Base-by-base conservation (phyloP, 2,329 filamentous ascomycete species). In the Chaetomiaceae sp. region DNA sequence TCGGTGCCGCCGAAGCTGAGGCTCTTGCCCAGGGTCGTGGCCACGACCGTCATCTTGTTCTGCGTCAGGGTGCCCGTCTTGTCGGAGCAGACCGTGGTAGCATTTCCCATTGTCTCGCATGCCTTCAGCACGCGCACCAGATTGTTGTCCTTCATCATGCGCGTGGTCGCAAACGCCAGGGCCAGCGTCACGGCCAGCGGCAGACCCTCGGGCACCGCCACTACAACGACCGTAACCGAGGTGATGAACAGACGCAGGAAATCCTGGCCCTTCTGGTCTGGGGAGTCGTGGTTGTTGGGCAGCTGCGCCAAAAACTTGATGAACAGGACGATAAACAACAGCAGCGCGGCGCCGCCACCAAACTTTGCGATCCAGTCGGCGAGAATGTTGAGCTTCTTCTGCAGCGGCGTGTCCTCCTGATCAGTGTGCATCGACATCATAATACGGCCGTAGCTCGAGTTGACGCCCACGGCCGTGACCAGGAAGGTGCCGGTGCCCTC, bases 281-380 rank as follows among this genome's bases (percentile, higher is more conserved):
- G 72, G 0, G 71, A 69, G 0, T 60, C 68, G 22, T 63, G 47
- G 60, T 80, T 83, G 20, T 70, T 63, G 3, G 79, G 77, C 6
- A 91, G 75, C 17, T 77, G 70, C 27, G 80, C 86, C 20, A 88
- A 69, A 65, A 91, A 92, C 62, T 89, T 87, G 74, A 91, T 90
- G 63, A 91, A 82, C 7, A 91, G 74, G 6, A 91, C 86, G 46
- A 90, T 73, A 65, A 92, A 92, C n/a, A 92, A 76, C 9, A 91
- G 70, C 15, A 89, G 71, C 50, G 87, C 88, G 43, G 88, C 84
- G 56, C 81, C 81, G 60, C 85, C 82, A 15, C 78, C 78, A 46
- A 80, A 67, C 60, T 77, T 76, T 7, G 77, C 76, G 40, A 81
- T 80, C 33, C 69, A 69, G 48, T 78, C 72, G 22, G 78, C 77